Evolutionary conservation across 1,284 basidiomycete species (phyloP).

Genomic region (Tilletia setariae): DNA sequence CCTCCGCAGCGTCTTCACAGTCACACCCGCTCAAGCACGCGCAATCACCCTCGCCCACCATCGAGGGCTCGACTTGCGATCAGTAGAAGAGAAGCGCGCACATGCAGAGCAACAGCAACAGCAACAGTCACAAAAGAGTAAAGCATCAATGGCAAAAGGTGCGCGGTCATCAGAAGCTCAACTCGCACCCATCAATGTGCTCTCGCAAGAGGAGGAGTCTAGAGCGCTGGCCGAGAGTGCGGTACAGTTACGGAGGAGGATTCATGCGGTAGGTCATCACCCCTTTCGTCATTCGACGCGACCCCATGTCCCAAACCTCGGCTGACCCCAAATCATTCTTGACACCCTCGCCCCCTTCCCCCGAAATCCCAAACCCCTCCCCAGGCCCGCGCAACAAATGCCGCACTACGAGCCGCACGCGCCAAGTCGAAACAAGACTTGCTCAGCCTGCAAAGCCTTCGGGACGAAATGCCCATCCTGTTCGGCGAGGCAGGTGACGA

Average conservation of each 20-base stretch:
- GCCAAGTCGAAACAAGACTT: background rate
- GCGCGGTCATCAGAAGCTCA: background rate
- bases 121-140: background rate
- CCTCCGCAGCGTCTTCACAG: conserved; percentile 45
- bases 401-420: background rate
- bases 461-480: background rate
- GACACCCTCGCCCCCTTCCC: too few species aligned
- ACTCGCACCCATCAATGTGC: background rate
- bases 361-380: background rate
- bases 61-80: conserved; percentile 46
- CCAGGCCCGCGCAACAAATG: background rate
- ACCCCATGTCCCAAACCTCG: too few species aligned
- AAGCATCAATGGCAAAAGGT: too few species aligned
- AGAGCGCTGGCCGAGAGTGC: background rate
- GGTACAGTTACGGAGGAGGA: background rate
- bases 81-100: conserved; percentile 14
- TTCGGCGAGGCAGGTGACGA: background rate
- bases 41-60: conserved; percentile 50
- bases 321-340: too few species aligned
- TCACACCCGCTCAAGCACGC: conserved; percentile 41
- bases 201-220: background rate
- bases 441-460: background rate
- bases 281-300: background rate
- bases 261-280: background rate
- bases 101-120: background rate